Evolutionary conservation across 2,329 filamentous ascomycete species (phyloP), one percentile per base, ranked within the genome.

Genomic region (Alternaria brassicae): DNA sequence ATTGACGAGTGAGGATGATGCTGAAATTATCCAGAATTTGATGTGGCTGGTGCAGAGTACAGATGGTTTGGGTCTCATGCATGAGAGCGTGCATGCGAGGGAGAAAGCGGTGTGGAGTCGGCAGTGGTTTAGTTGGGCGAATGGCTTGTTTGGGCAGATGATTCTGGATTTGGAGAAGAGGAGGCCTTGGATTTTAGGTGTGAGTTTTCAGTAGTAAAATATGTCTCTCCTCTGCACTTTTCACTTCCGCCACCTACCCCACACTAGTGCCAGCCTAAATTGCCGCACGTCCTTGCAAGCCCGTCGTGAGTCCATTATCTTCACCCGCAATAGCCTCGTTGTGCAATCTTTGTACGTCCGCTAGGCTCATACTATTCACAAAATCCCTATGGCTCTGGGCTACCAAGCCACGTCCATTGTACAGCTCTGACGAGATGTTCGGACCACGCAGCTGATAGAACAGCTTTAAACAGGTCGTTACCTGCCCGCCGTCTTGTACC

Each of bases 221-320:
- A n/a, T n/a, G n/a, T n/a, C n/a, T 86, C 6, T 83, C 79, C 19
- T 68, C 78, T 12, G 86, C 87, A 34, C 78, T 71, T 63, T 80
- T 77, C 2, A 85, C 78, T 39, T 81, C 71, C 30, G 77, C 83
- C 3, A 88, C 80, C 61, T 89, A 74, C 0, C 87, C 88, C 9
- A 89, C 83, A 0, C 84, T 86, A 6, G 85, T 85, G 2, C 88
- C 87, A 12, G 85, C 86, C 73, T 72, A 77, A 7, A 81, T 88
- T 85, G 45, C 84, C 81, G 36, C 85, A 83, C 79, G 86, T 70
- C 66, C 86, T 77, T 71, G 61, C 6, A 83, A 81, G 5, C 81
- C 72, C 1, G 76, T 76, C 2, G 83, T 84, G 80, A 81, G 88
- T 4, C 84, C 84, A 4, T 71, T 53, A 69, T 86, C 82, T 1